phyloP scores from a whole-genome alignment of 805 yeast species.

The Middelhovenomyces tepae region DNA sequence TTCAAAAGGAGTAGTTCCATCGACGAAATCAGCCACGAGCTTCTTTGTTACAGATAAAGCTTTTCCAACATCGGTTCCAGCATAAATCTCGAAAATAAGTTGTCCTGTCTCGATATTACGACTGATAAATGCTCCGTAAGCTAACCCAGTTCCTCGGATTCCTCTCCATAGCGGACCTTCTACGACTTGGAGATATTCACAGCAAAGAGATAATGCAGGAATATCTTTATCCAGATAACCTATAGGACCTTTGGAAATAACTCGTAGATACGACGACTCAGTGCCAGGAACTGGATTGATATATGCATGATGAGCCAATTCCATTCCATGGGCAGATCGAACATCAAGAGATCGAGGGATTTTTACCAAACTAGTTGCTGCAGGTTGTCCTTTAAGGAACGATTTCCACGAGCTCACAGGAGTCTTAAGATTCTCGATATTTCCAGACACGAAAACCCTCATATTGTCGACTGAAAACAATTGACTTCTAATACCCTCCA shows the following conservation, averaged over 20 bases:
- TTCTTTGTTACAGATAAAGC: constrained; percentile 52
- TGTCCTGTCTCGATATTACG: constrained; percentile 58
- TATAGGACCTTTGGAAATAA: constrained; percentile 53
- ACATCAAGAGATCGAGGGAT: constrained; percentile 39
- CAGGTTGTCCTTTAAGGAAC: constrained; percentile 25
- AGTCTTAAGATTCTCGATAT: constrained; percentile 38
- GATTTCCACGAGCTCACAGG: constrained; percentile 56
- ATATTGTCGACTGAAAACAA: constrained; percentile 52
- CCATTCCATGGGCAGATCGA: constrained; percentile 46
- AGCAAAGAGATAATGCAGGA: constrained; percentile 61
- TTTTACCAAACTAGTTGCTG: constrained; percentile 17
- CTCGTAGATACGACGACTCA: constrained; percentile 63
- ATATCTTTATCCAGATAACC: constrained; percentile 50
- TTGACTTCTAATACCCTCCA: constrained; percentile 42
- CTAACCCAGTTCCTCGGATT: constrained; percentile 88
- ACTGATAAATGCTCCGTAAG: constrained; percentile 72
- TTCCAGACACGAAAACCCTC: constrained; percentile 66
- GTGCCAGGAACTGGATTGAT: constrained; percentile 74
- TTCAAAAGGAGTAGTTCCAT: constrained; percentile 49
- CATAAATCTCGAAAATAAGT: constrained; percentile 57
- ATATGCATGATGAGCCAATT: constrained; percentile 45
- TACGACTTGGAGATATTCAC: constrained; percentile 70
- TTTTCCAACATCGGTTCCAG: constrained; percentile 41
- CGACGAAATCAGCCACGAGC: constrained; percentile 52
- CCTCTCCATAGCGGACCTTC: constrained; percentile 98